phyloP scores from a whole-genome alignment of 1,284 basidiomycete species.

The Ceratobasidium sp. region DNA sequence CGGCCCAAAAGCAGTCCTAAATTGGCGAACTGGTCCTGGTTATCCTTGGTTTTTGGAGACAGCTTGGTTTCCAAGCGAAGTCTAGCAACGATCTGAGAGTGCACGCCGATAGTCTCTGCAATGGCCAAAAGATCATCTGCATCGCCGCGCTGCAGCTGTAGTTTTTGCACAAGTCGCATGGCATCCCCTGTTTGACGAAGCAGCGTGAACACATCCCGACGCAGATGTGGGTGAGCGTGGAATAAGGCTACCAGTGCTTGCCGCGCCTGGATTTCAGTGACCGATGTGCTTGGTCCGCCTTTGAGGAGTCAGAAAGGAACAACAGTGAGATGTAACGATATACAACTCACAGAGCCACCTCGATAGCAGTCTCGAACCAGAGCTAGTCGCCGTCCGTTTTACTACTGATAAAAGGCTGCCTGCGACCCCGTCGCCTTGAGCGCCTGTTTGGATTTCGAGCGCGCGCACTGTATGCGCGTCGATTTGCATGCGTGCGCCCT shows the following conservation, averaged over 20 bases:
- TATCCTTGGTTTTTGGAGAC: conserved; percentile 16
- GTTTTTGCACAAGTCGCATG: conserved; percentile 81
- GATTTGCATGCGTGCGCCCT: conserved; percentile 80
- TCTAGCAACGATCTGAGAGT: conserved; percentile 66
- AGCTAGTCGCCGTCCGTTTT: conserved; percentile 80
- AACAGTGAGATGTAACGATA: not conserved
- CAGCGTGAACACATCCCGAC: conserved; percentile 70
- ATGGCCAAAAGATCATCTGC: conserved; percentile 73
- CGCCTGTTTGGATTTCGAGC: conserved; percentile 84
- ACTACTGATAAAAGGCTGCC: conserved; percentile 84
- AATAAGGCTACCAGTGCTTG: conserved; percentile 86
- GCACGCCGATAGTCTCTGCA: conserved; percentile 67
- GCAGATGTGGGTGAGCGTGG: conserved; percentile 68
- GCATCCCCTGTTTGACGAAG: conserved; percentile 76
- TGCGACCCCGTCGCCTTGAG: conserved; percentile 74
- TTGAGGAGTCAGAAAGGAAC: conserved; percentile 22
- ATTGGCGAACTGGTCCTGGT: conserved; percentile 63
- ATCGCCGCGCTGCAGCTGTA: conserved; percentile 76
- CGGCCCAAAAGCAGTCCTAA: conserved; percentile 66
- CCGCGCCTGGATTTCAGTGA: conserved; percentile 75
- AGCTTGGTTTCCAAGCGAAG: conserved; percentile 58
- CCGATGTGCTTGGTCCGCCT: conserved; percentile 89
- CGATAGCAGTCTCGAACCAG: conserved; percentile 80
- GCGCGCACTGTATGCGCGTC: conserved; percentile 90
- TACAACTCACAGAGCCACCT: conserved; percentile 74